Base-by-base conservation (phyloP, 345 rosid genomes). In the Brassica cretica region DNA sequence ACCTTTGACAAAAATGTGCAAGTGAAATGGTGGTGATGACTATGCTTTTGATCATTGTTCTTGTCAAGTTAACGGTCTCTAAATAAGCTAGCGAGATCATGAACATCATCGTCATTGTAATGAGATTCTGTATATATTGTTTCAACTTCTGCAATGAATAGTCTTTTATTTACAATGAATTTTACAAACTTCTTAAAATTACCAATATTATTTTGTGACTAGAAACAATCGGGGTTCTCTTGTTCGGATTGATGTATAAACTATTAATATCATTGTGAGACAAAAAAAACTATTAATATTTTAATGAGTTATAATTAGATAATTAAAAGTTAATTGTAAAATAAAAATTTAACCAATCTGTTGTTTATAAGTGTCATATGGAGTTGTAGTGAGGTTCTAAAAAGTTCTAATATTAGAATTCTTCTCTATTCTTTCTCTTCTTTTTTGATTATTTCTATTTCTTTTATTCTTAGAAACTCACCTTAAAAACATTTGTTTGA, bases 21-120 rank as follows among this genome's bases (percentile, higher is more conserved):
- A 58, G 32, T 66, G 16, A 60, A 68, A 15, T 51, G 75, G 65
- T 77, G 59, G 51, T 78, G 10, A 65, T 58, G 19, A 14, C n/a
- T 55, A 65, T 71, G 60, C 25, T 55, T 59, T 24, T 70, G 65
- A 70, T 63, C n/a, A 33, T 35, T 11, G 44, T 62, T 70, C 75
- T 27, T 63, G 64, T 64, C 6, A 62, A 68, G 14, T 35, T 35
- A 18, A 9, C 5, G 51, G 39, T 70, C n/a, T 77, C 46, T 63
- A 53, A 70, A 64, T 70, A 55, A 77, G 33, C 8, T 16, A 33
- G 49, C 49, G 46, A 64, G 46, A 16, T 37, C 60, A 35, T 24
- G 53, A 69, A 14, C 53, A 25, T n/a, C 80, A 15, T 33, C 70
- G 19, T 76, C 62, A 60, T 21, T 62, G 64, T 76, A 61, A n/a